Evolutionary conservation across 2,329 filamentous ascomycete genomes (phyloP).

Genomic region (Talaromyces sp.): DNA sequence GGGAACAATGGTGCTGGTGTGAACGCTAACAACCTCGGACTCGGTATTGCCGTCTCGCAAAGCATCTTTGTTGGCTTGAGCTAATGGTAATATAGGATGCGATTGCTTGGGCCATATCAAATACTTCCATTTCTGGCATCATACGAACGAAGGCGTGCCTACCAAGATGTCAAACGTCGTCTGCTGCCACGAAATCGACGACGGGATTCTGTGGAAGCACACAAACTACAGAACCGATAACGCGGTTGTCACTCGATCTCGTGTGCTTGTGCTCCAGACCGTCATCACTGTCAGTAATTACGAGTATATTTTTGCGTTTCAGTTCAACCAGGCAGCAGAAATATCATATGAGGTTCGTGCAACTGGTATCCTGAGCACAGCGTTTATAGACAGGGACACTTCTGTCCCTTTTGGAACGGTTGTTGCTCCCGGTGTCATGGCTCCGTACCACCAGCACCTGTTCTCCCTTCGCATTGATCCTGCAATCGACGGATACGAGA

Average conservation of each 20-base stretch:
- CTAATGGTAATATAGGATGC: constrained; percentile 61
- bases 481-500: constrained; percentile 54
- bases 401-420: constrained; percentile 49
- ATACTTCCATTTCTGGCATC: constrained; percentile 18
- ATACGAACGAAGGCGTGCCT: constrained; percentile 4
- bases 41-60: constrained; percentile 36
- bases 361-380: constrained; percentile 63
- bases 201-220: constrained; percentile 68
- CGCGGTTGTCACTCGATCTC: constrained; percentile 59
- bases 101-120: constrained; percentile 66
- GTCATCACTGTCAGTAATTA: constrained; percentile 69
- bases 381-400: constrained; percentile 53
- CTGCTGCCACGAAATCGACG: constrained; percentile 48
- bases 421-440: constrained; percentile 49
- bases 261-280: constrained; percentile 64
- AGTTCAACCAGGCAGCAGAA: constrained; percentile 53
- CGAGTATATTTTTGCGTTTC: constrained; percentile 65
- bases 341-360: constrained; percentile 60
- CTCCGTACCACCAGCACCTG: constrained; percentile 60
- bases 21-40: constrained; percentile 61
- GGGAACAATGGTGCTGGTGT: constrained; percentile 64
- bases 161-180: constrained; percentile 12
- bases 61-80: constrained; percentile 56
- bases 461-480: constrained; percentile 64
- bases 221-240: constrained; percentile 66